phyloP scores from a whole-genome alignment of 805 yeast genomes.

The Blastobotrys americana region DNA sequence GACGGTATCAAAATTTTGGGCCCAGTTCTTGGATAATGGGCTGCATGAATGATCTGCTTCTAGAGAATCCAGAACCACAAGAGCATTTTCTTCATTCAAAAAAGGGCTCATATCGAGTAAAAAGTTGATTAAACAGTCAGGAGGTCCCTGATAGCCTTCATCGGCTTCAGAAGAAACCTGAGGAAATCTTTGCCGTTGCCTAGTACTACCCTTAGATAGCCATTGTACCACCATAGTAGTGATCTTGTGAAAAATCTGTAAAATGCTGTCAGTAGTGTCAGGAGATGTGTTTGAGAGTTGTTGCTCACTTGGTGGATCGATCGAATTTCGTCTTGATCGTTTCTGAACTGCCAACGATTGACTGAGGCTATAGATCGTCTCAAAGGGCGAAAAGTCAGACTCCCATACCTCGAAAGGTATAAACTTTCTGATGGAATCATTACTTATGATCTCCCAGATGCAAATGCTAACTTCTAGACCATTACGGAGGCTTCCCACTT shows the following conservation, averaged over 20 bases:
- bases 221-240: slow-evolving; percentile 23
- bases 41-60: slow-evolving; percentile 46
- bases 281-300: slow-evolving; percentile 1
- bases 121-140: slow-evolving; percentile 37
- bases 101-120: slow-evolving; percentile 34
- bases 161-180: slow-evolving; percentile 31
- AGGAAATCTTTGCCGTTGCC: no score
- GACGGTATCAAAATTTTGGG: slow-evolving; percentile 38
- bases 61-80: slow-evolving; percentile 43
- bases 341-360: slow-evolving; percentile 1
- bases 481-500: slow-evolving; percentile 34
- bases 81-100: slow-evolving; percentile 35
- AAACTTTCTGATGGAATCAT: slow-evolving; percentile 23
- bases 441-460: slow-evolving; percentile 36
- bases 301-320: neutral
- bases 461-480: slow-evolving; percentile 37
- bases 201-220: slow-evolving; percentile 27
- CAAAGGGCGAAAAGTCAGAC: slow-evolving; percentile 35
- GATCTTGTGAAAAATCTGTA: slow-evolving; percentile 27
- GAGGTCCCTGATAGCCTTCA: slow-evolving; percentile 32
- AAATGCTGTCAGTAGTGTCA: slow-evolving; percentile 11
- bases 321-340: neutral
- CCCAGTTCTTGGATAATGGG: slow-evolving; percentile 47
- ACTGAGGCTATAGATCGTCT: slow-evolving; percentile 22
- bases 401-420: slow-evolving; percentile 29